Evolutionary conservation across 768 basidiomycete genomes (phyloP).

Genomic region (Lyophyllum shimeji): DNA sequence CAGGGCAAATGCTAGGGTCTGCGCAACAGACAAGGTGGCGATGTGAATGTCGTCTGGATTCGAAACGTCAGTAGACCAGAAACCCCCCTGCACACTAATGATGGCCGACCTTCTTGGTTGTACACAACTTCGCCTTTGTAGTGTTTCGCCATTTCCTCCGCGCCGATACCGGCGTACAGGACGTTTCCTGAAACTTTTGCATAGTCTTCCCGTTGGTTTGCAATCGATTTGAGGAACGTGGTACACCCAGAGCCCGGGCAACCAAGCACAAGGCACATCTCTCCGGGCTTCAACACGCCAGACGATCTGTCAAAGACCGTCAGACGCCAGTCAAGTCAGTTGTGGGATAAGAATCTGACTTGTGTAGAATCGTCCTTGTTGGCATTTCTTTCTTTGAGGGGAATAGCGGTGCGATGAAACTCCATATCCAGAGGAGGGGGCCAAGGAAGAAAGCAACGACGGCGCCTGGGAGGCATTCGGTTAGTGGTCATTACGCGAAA

Average conservation of each 20-base stretch:
- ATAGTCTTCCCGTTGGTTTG: slow-evolving; percentile 72
- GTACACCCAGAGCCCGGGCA: slow-evolving; percentile 85
- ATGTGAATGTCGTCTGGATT: slow-evolving; percentile 77
- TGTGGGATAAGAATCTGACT: slow-evolving; percentile 31
- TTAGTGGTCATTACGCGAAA: not conserved
- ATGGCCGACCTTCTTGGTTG: slow-evolving; percentile 62
- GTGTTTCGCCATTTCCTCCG: slow-evolving; percentile 70
- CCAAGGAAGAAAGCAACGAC: slow-evolving; percentile 51
- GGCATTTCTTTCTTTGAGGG: slow-evolving; percentile 34
- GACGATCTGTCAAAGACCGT: slow-evolving; percentile 42
- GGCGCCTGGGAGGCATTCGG: slow-evolving; percentile 42
- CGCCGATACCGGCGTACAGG: slow-evolving; percentile 78
- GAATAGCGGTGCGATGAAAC: slow-evolving; percentile 38
- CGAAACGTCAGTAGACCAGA: not conserved
- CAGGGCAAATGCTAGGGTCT: slow-evolving; percentile 71
- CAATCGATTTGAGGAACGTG: slow-evolving; percentile 81
- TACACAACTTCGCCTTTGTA: slow-evolving; percentile 83
- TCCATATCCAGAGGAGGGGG: slow-evolving; percentile 50
- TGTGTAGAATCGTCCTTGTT: slow-evolving; percentile 58
- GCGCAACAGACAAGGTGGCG: slow-evolving; percentile 76
- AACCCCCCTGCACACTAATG: not conserved
- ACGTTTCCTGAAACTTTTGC: slow-evolving; percentile 67
- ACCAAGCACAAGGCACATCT: slow-evolving; percentile 87
- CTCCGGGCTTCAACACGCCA: slow-evolving; percentile 72
- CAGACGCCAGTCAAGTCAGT: not conserved